Conservation (phyloP, 257 asterid genomes). For the Solanum peruvianum region DNA sequence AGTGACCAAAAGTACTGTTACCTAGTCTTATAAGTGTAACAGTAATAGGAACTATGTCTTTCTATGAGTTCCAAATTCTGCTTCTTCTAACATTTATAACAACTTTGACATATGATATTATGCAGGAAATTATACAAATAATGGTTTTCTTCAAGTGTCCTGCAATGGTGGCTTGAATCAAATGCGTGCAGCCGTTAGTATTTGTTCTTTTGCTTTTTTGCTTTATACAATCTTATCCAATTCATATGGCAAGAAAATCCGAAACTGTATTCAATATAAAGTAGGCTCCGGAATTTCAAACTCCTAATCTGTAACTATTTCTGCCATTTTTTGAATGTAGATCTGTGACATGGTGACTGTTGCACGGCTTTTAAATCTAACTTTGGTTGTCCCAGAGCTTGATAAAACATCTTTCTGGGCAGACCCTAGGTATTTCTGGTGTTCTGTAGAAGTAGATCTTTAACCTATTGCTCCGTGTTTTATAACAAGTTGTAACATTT, state of each 20-base stretch:
- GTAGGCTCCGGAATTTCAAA: background rate
- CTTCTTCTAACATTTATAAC: background rate
- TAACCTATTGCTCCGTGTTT: background rate
- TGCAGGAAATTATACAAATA: constrained; percentile 74
- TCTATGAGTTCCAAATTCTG: background rate
- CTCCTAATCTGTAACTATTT: background rate
- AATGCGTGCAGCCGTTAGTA: constrained; percentile 90
- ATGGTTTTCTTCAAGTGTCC: constrained; percentile 75
- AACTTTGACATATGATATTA: background rate
- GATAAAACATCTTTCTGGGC: constrained; percentile 98
- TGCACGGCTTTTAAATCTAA: constrained; percentile 88
- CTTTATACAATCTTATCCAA: background rate
- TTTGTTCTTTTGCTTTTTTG: background rate
- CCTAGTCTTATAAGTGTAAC: background rate
- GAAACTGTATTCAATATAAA: background rate
- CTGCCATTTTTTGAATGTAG: constrained; percentile 26
- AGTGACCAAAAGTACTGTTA: background rate
- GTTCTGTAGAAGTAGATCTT: background rate
- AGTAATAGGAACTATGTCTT: background rate
- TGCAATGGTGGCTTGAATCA: constrained; percentile 98
- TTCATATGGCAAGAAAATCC: background rate
- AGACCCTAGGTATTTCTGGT: constrained; percentile 69
- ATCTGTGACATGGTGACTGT: constrained; percentile 95
- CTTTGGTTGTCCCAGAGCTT: constrained; percentile 88
- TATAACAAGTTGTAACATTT: background rate